Base-by-base conservation (phyloP, 805 yeast genomes). In the Pichia eremophila region DNA sequence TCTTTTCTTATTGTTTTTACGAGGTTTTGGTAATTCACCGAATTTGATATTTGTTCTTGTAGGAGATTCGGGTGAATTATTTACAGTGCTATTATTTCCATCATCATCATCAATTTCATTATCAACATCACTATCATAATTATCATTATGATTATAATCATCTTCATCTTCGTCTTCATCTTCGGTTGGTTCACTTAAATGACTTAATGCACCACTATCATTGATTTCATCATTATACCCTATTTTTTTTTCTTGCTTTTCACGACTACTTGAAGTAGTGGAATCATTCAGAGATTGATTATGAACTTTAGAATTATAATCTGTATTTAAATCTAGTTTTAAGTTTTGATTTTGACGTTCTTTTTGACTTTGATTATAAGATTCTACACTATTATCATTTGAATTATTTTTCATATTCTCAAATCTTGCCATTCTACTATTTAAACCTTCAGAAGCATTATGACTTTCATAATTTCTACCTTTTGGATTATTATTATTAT, bases 1-100 rank as follows among this genome's bases (percentile, higher is more conserved):
- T n/a, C 65, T 68, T 28, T 45, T 47, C 28, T 51, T 42, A 59
- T 19, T 22, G 25, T 59, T 50, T 70, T 70, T 10, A 67, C 68
- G 27, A 0, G 85, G 80, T 38, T 68, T 78, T 0, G 87, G 86
- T 27, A 83, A 66, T 43, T 65, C 66, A 3, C 78, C 89, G 60
- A 83, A 83, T 46, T 71, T 69, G 55, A 83, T 81, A 34, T 73
- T 74, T 39, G 52, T n/a, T 36, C 46, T 29, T 34, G 34, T 36
- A 11, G 49, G 42, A 0, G 46, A 34, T 8, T 39, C 39, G 22
- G 32, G 17, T 9, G 34, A 2, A 9, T n/a, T 19, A 17, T 27
- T n/a, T n/a, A n/a, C n/a, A n/a, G n/a, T n/a, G n/a, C 15, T 34
- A 34, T 34, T 12, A 15, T 34, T 10, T 10, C 17, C 17, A 34